Evolutionary conservation across 2,329 filamentous ascomycete genomes (phyloP).

Genomic region (Cercospora brassicicola): DNA sequence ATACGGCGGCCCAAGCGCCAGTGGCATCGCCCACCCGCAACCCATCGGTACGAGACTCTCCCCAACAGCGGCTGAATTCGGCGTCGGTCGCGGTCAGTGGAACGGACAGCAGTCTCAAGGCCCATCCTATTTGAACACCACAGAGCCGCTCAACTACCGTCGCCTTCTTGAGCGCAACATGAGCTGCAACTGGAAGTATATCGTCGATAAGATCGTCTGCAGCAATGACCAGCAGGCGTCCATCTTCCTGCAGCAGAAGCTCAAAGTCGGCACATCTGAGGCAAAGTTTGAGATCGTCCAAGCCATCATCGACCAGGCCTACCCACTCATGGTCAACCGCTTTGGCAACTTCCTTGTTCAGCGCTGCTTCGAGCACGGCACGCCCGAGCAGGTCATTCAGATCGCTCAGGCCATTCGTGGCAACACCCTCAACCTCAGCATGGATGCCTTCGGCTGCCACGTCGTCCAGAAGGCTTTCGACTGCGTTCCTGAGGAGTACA

Average conservation of each 20-base stretch:
- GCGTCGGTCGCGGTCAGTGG: conserved; percentile 40
- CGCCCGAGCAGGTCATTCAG: conserved; percentile 86
- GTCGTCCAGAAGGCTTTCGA: conserved; percentile 99
- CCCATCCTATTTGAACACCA: conserved; percentile 70
- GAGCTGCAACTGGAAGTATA: conserved; percentile 98
- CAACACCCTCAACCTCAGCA: conserved; percentile 89
- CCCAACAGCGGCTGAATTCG: conserved; percentile 51
- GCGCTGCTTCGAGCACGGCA: conserved; percentile 97
- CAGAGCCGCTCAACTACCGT: conserved; percentile 93
- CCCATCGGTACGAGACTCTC: conserved; percentile 47
- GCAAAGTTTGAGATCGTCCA: conserved; percentile 98
- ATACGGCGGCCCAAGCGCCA: conserved; percentile 23
- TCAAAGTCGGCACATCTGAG: conserved; percentile 91
- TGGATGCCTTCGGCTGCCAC: conserved; percentile 98
- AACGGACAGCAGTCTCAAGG: conserved; percentile 29
- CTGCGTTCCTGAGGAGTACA: conserved; percentile 95
- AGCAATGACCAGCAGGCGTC: conserved; percentile 99
- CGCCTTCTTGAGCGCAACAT: conserved; percentile 92
- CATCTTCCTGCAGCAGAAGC: conserved; percentile 97
- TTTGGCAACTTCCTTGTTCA: conserved; percentile 99
- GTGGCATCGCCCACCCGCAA: conserved; percentile 23
- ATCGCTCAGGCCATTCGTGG: conserved; percentile 94
- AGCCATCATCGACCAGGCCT: conserved; percentile 90
- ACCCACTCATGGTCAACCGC: conserved; percentile 94
- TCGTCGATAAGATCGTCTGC: conserved; percentile 98